Base-by-base conservation (phyloP, 2,329 filamentous ascomycete species). In the Gnomoniopsis smithogilvyi region DNA sequence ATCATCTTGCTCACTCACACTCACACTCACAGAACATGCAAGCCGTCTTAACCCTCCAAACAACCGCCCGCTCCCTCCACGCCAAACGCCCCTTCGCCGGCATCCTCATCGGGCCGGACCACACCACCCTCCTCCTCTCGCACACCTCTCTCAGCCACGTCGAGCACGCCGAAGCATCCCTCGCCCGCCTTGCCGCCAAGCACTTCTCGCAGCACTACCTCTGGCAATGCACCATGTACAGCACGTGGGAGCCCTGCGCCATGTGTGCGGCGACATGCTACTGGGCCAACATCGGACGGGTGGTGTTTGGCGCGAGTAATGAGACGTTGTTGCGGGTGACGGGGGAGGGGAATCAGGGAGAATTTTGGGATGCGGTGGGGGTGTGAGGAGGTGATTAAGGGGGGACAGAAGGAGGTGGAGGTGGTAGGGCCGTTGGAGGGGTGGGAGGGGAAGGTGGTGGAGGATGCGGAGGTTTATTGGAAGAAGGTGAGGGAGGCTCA, bases 221-320 rank as follows among this genome's bases (percentile, higher is more conserved):
- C 2, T 78, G 76, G 69, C 45, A 15, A 26, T 82, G 79, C 64
- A 81, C 79, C 0, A 66, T 82, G 43, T 76, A 81, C 50, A 78
- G 75, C 22, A 82, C 80, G 12, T 82, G 80, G 80, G 80, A 83
- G 66, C 80, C 80, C 2, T 83, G 80, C 61, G 79, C 78, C 21
- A 82, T 83, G 80, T 83, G 79, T 64, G 70, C 72, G 56, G 65
- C 63, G 21, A 68, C 66, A 15, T 60, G 67, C 6, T 68, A 67
- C 59, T 82, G 80, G 80, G 78, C 79, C 43, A 77, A 81, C 64
- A 82, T 83, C 58, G 80, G 80, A 6, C 71, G 80, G 2, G 67
- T 83, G 38, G 72, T 82, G 4, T 83, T 81, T 63, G 76, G 77
- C 3, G 80, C 78, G 1, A 76, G 75, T 50, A 80, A 82, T 64